These are phyloP conservation scores for Termitomyces sp. DNA, from an alignment of 768 basidiomycete genomes.

Conservation along the genomic window DNA sequence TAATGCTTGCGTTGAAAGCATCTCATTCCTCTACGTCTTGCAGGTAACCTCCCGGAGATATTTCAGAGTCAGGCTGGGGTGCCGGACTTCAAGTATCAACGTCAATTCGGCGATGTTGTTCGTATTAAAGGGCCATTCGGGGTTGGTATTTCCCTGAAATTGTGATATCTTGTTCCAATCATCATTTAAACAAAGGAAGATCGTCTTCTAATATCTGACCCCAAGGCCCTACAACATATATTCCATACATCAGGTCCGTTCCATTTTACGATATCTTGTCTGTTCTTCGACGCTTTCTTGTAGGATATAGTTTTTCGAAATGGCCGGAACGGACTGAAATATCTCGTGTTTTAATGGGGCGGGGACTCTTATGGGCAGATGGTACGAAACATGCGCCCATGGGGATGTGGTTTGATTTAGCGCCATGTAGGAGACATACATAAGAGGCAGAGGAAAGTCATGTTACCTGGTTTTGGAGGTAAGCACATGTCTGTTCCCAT, in stretches of 20 bases:
- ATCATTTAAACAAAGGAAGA: conserved; percentile 34
- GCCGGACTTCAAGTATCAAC: conserved; percentile 50
- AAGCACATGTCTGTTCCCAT: conserved; percentile 1
- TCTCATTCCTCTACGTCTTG: neutral
- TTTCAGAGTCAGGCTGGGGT: conserved; percentile 47
- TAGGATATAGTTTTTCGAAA: conserved; percentile 51
- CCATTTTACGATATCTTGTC: neutral
- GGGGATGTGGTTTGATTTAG: neutral
- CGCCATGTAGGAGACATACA: conserved; percentile 34
- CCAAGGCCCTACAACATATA: conserved; percentile 55
- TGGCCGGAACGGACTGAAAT: conserved; percentile 45
- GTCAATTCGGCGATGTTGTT: conserved; percentile 43
- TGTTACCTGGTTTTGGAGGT: conserved; percentile 55
- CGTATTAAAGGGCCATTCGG: conserved; percentile 48
- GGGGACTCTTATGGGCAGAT: conserved; percentile 51
- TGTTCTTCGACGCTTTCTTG: neutral
- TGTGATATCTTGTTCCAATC: neutral
- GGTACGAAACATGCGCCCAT: conserved; percentile 24
- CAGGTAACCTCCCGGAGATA: conserved; percentile 46
- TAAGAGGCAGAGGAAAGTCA: conserved; percentile 47
- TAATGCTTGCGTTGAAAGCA: neutral
- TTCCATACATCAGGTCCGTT: conserved; percentile 43
- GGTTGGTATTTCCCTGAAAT: conserved; percentile 20
- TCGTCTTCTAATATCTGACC: conserved; percentile 48
- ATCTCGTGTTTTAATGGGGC: conserved; percentile 45